Conservation (phyloP, 139 green algal species). For the Chlorokybus atmophyticus region DNA sequence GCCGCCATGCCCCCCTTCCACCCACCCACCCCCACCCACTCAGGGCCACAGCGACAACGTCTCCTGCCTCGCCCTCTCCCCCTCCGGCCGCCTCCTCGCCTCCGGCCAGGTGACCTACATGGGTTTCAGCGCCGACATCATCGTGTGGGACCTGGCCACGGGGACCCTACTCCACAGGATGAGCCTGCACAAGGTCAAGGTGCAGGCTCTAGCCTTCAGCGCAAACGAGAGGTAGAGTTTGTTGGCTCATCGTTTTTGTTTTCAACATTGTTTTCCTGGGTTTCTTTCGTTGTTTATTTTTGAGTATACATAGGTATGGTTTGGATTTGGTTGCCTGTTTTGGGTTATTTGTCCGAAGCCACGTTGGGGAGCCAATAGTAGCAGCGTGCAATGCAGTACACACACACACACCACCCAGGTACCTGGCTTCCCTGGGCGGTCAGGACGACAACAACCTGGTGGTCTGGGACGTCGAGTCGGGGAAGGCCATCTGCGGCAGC, state of each 20-base stretch:
- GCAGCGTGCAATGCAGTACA: no score
- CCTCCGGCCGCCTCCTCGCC: constrained; percentile 53
- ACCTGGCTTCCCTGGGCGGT: constrained; percentile 61
- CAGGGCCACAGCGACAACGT: constrained; percentile 55
- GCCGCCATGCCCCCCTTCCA: no score
- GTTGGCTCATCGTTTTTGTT: no score
- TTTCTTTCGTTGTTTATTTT: no score
- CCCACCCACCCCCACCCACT: no score
- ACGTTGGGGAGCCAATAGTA: no score
- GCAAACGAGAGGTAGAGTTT: no score
- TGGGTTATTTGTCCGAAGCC: no score
- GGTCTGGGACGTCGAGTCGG: constrained; percentile 64
- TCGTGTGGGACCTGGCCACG: constrained; percentile 66
- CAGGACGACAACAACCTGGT: constrained; percentile 73
- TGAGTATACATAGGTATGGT: no score
- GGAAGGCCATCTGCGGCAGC: constrained; percentile 61
- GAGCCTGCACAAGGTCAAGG: constrained; percentile 71
- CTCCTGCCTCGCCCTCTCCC: constrained; percentile 54
- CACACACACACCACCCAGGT: no score
- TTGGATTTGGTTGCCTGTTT: no score
- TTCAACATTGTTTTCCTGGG: no score
- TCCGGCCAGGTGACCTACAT: constrained; percentile 68
- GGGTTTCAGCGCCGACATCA: constrained; percentile 70
- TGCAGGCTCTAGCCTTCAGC: constrained; percentile 59
- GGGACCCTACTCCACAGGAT: constrained; percentile 49